Base-by-base conservation (phyloP, 2,329 filamentous ascomycete genomes). In the Verticillium nonalfalfae region DNA sequence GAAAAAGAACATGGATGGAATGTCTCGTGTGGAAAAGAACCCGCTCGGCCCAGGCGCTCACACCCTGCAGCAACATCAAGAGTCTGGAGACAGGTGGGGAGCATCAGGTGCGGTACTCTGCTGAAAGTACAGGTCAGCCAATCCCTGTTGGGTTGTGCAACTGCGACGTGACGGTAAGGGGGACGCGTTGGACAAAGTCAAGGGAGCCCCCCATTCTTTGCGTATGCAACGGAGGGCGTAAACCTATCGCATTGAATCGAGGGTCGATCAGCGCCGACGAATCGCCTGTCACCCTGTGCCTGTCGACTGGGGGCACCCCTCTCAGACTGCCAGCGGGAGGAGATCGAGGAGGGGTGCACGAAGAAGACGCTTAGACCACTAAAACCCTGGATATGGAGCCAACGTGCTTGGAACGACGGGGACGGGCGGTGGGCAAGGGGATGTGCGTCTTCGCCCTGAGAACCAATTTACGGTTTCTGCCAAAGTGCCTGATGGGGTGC, bases 1-100 rank as follows among this genome's bases (percentile, higher is more conserved):
- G 54, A 52, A 62, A 63, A 63, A 66, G 60, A 65, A 65, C 61
- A 65, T 65, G 63, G 64, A 66, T 66, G 59, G 63, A 65, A 64
- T 61, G 40, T 50, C 40, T 50, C 15, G 40, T 21, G 40, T 18
- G 40, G 40, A 50, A 60, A 60, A 59, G 59, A 62, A 61, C 60
- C 61, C 63, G 61, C 63, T 65, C 61, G 64, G 61, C 61, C 64
- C 64, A 66, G 60, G 59, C 58, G 64, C 63, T 62, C 64, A 64
- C 63, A 59, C 57, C 63, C 57, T 58, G 61, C 60, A 56, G 58
- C 40, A 3, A 26, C 26, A 59, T 65, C 45, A 60, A 18, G 56
- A 57, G 63, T 65, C 61, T 66, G 61, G 59, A 66, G 60, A 59
- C 56, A 58, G 33, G 57, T 58, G 57, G 57, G 10, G 52, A 35